Percentiles rank a stretch among this genome's conserved stretches.
These are phyloP conservation scores for Scenedesmus sp. DNA, from an alignment of 163 green algal genomes.

Conservation along the genomic window DNA sequence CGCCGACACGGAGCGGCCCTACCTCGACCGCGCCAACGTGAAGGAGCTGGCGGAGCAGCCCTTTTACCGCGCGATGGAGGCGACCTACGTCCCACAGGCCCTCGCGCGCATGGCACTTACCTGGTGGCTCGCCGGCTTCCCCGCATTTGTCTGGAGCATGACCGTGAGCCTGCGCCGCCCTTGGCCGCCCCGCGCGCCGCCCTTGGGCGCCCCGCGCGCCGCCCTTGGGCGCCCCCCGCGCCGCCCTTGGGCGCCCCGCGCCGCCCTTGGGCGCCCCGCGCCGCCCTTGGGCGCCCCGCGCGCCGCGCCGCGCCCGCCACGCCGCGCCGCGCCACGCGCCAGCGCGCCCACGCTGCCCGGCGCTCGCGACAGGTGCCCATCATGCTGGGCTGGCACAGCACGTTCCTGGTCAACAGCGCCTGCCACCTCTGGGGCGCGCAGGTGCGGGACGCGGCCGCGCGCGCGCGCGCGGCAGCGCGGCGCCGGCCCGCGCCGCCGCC, in stretches of 20 bases:
- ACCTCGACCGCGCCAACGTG: slow-evolving; percentile 11
- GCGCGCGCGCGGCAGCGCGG: no score
- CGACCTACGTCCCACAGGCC: slow-evolving; percentile 5
- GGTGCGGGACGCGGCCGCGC: slow-evolving; percentile 27
- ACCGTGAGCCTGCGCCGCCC: background rate
- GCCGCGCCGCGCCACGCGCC: background rate
- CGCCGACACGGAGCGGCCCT: slow-evolving; percentile 1
- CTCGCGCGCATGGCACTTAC: background rate
- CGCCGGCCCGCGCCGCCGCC: no score
- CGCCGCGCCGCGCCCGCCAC: no score
- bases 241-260: background rate
- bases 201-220: background rate
- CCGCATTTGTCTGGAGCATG: background rate
- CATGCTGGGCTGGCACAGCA: slow-evolving; percentile 18
- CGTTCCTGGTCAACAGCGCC: slow-evolving; percentile 42
- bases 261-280: background rate
- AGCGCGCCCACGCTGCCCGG: background rate
- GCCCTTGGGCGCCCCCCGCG: background rate
- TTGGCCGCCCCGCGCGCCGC: background rate
- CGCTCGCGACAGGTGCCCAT: background rate
- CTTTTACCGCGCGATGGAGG: slow-evolving; percentile 24
- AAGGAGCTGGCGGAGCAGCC: slow-evolving; percentile 2
- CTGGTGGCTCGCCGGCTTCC: background rate
- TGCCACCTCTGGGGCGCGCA: slow-evolving; percentile 38
- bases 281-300: background rate